These are phyloP conservation scores for Prunus kanzakura DNA, from an alignment of 306 rosid genomes.

Conservation along the genomic window DNA sequence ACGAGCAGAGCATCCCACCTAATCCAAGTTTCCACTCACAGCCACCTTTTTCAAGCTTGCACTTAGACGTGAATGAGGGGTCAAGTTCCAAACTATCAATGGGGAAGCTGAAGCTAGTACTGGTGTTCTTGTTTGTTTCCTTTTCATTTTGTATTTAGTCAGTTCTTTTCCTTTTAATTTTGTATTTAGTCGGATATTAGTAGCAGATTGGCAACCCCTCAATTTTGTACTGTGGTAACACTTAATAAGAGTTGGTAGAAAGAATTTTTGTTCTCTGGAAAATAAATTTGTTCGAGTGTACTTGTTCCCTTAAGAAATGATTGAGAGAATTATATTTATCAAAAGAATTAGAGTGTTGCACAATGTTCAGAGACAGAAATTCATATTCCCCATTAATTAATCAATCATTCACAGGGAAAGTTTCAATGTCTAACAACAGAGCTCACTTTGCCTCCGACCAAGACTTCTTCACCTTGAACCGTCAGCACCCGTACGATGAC, in stretches of 20 bases:
- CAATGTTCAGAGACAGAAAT: constrained; percentile 2
- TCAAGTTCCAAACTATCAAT: not conserved
- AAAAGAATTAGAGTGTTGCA: not conserved
- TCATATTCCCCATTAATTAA: not conserved
- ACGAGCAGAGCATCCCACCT: not conserved
- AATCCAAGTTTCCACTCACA: not conserved
- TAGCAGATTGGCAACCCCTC: too few relatives aligned
- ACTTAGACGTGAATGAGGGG: not conserved
- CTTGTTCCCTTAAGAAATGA: not conserved
- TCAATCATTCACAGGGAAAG: not conserved
- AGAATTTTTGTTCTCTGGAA: not conserved
- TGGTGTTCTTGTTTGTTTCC: not conserved
- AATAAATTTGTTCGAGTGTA: not conserved
- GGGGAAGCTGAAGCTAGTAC: not conserved
- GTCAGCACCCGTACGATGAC: constrained; percentile 1
- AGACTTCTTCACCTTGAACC: constrained; percentile 17
- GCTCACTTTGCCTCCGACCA: constrained; percentile 3
- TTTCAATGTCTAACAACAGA: constrained; percentile 6
- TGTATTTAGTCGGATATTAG: not conserved
- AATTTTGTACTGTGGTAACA: too few relatives aligned
- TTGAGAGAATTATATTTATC: not conserved
- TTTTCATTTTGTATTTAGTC: not conserved
- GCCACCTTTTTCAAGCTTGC: too few relatives aligned
- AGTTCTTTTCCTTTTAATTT: too few relatives aligned
- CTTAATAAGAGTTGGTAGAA: not conserved